phyloP scores from a whole-genome alignment of 2,329 filamentous ascomycete species.

The Paecilomyces variotii region DNA sequence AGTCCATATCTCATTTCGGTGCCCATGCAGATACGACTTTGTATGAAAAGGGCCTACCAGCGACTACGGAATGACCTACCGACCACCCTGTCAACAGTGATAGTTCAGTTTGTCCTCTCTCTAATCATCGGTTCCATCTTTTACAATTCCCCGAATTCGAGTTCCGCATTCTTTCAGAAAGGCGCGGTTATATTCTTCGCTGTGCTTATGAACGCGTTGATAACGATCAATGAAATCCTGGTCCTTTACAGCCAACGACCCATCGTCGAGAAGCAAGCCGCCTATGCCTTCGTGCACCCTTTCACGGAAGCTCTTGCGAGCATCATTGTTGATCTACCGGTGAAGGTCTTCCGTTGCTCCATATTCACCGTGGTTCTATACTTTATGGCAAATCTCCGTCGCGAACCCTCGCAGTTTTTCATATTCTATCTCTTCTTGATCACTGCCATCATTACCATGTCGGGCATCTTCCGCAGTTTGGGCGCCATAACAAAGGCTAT shows the following conservation, averaged over 20 bases:
- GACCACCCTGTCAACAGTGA: conserved; percentile 58
- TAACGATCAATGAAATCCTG: conserved; percentile 50
- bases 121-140: conserved; percentile 76
- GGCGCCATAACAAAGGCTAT: conserved; percentile 65
- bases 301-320: conserved; percentile 81
- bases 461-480: conserved; percentile 77
- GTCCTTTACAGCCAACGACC: conserved; percentile 82
- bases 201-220: conserved; percentile 77
- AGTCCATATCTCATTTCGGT: conserved; percentile 81
- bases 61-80: conserved; percentile 69
- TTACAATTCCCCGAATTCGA: conserved; percentile 61
- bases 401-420: conserved; percentile 71
- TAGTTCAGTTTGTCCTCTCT: conserved; percentile 65
- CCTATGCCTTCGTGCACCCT: conserved; percentile 84
- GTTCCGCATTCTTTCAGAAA: conserved; percentile 67
- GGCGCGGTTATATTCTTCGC: conserved; percentile 82
- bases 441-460: conserved; percentile 66
- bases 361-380: conserved; percentile 75
- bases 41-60: conserved; percentile 71
- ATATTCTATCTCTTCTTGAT: conserved; percentile 75
- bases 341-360: conserved; percentile 65
- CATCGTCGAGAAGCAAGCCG: conserved; percentile 82
- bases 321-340: conserved; percentile 79
- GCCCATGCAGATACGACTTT: conserved; percentile 66
- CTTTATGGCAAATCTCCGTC: conserved; percentile 76